Percentiles rank a stretch among this genome's conserved stretches.
phyloP scores from a whole-genome alignment of 306 rosid species.

The Delonix regia region DNA sequence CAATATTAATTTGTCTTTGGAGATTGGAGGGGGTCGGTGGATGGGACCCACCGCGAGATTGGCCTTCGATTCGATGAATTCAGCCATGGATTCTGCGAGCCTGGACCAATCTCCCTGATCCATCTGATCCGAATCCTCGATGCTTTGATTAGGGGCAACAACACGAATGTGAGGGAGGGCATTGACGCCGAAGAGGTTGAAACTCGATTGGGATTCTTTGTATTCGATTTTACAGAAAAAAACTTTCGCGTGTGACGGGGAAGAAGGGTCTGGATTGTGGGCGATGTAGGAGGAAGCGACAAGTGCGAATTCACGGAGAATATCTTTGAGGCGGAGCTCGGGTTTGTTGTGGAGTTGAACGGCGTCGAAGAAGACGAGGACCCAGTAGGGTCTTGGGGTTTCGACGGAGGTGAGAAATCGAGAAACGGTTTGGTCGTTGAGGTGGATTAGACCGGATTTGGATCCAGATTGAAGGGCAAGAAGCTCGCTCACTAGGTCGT shows the following conservation, averaged over 20 bases:
- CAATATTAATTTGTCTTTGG: conserved; percentile 54
- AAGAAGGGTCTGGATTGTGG: conserved; percentile 50
- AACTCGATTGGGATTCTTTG: conserved; percentile 64
- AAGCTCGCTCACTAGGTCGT: conserved; percentile 63
- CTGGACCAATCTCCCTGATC: conserved; percentile 74
- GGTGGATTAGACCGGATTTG: conserved; percentile 65
- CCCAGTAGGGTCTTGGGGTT: conserved; percentile 71
- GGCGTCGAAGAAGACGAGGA: conserved; percentile 85
- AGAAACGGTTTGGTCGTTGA: conserved; percentile 65
- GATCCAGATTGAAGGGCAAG: conserved; percentile 67
- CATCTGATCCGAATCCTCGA: conserved; percentile 65
- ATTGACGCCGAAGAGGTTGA: conserved; percentile 72
- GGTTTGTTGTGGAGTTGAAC: conserved; percentile 66
- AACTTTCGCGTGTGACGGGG: conserved; percentile 48
- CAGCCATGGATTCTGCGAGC: conserved; percentile 84
- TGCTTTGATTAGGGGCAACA: conserved; percentile 53
- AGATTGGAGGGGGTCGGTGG: conserved; percentile 69
- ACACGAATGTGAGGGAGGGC: conserved; percentile 86
- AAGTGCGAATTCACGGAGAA: conserved; percentile 62
- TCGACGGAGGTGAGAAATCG: conserved; percentile 55
- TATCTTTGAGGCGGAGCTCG: conserved; percentile 79
- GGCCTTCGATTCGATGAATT: conserved; percentile 65
- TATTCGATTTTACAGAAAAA: conserved; percentile 86
- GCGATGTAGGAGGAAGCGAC: conserved; percentile 70
- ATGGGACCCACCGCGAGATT: conserved; percentile 71